These are phyloP conservation scores for Quaeritorhiza haematococci DNA, from an alignment of 371 early-diverging fungal genomes.

Conservation along the genomic window DNA sequence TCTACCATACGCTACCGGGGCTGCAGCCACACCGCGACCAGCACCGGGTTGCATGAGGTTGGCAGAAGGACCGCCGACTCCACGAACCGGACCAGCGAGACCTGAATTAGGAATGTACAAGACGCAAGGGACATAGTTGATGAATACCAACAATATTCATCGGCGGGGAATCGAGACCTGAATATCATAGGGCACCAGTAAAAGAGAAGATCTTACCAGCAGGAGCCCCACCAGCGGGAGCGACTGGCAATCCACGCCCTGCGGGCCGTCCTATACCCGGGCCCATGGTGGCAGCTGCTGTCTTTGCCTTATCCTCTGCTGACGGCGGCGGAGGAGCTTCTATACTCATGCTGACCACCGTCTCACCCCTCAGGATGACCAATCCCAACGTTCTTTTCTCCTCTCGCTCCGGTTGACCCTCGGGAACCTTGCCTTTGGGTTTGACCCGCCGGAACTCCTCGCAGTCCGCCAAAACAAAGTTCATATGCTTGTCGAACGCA, in stretches of 20 bases:
- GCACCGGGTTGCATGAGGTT: conserved; percentile 64
- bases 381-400: conserved; percentile 90
- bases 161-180: background rate
- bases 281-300: conserved; percentile 18
- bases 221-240: conserved; percentile 51
- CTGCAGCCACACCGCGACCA: conserved; percentile 41
- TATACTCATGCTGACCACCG: conserved; percentile 83
- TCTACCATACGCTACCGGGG: conserved; percentile 74
- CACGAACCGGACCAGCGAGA: conserved; percentile 83
- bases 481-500: conserved; percentile 98
- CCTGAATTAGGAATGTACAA: too few relatives aligned
- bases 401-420: conserved; percentile 43
- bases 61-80: conserved; percentile 84
- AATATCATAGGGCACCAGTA: conserved; percentile 5
- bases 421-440: conserved; percentile 48
- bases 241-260: conserved; percentile 86
- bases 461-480: conserved; percentile 93
- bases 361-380: conserved; percentile 92
- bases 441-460: conserved; percentile 92
- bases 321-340: conserved; percentile 88
- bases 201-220: too few relatives aligned
- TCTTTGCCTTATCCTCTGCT: conserved; percentile 54
- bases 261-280: conserved; percentile 60
- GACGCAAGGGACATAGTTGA: background rate
- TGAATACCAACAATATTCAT: background rate